Evolutionary conservation across 257 asterid genomes (phyloP).

Genomic region (Nicotiana attenuata): DNA sequence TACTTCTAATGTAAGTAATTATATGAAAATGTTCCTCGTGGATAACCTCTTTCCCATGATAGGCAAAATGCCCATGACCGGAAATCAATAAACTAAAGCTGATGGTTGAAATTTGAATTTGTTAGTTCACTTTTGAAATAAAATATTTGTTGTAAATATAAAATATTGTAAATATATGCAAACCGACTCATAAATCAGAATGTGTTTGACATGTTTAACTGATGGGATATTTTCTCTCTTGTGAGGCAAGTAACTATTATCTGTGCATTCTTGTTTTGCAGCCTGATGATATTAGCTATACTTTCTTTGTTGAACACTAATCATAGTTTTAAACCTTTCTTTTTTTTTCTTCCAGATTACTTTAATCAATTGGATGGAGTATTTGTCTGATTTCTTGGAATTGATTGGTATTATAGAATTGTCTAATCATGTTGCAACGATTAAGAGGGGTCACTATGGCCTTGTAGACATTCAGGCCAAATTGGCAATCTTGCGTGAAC

Average conservation of each 20-base stretch:
- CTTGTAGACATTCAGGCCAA: conserved; percentile 57
- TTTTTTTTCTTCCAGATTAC: conserved; percentile 50
- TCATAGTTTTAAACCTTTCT: conserved; percentile 6
- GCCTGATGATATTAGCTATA: background rate
- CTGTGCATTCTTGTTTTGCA: background rate
- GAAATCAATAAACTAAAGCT: background rate
- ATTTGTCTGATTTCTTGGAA: conserved; percentile 73
- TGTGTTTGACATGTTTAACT: background rate
- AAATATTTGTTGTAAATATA: background rate
- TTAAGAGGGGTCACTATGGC: conserved; percentile 78
- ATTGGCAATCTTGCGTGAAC: conserved; percentile 58
- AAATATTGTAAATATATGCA: background rate
- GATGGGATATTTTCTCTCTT: background rate
- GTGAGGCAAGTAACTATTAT: background rate
- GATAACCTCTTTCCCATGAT: background rate
- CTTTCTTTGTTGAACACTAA: background rate
- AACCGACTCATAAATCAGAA: background rate
- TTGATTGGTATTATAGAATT: conserved; percentile 38
- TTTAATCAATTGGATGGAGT: conserved; percentile 67
- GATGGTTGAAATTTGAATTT: background rate
- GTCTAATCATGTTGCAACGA: conserved; percentile 49
- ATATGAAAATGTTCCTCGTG: background rate
- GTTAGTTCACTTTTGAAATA: background rate
- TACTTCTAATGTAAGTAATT: background rate
- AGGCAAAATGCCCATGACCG: background rate